Evolutionary conservation across 352 stramenopile genomes (phyloP), one percentile per base, ranked within the genome.

Genomic region (Aphanomyces invadans): DNA sequence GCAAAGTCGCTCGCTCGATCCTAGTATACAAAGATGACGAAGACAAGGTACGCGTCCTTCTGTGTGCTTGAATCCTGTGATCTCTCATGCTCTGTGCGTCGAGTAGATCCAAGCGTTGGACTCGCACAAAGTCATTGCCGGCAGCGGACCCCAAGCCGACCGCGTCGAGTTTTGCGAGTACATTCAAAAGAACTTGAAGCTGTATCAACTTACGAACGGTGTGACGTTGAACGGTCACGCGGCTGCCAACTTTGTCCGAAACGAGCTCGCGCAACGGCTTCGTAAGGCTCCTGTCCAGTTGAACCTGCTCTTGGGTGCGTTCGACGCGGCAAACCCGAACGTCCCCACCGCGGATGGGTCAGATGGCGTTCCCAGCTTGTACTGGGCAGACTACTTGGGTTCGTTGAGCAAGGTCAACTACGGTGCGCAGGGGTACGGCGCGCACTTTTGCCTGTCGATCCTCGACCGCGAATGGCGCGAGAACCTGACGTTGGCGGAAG

Each of bases 1-100:
- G 81, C 65, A 95, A 96, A 70, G 87, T 95, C 36, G 89, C 67
- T 68, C 87, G 88, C 66, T 96, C 88, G 31, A 96, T 97, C 69
- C 75, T 97, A 54, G 88, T 97, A 52, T 97, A 96, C 81, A 95
- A 96, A 70, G 89, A 92, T 65, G 86, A 96, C 63, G 82, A 95
- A 74, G 89, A 97, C 72, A 97, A 97, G 79, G 89, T 97, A 69
- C 71, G 66, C n/a, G 67, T 69, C 52, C 45, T 23, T 64, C 25
- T 56, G 26, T 62, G 55, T n/a, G 31, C 54, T 36, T n/a, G 3
- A 17, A 10, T 25, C 21, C 19, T 33, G 23, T 25, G 25, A 45
- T n/a, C 48, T 70, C 29, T 21, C 44, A 32, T 21, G 11, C 19
- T 42, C 26, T 19, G 53, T 54, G 21, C 2, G 5, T 49, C 21